These are phyloP conservation scores for Aspergillus heteromorphus DNA, from an alignment of 495 filamentous ascomycete species.

Conservation along the genomic window DNA sequence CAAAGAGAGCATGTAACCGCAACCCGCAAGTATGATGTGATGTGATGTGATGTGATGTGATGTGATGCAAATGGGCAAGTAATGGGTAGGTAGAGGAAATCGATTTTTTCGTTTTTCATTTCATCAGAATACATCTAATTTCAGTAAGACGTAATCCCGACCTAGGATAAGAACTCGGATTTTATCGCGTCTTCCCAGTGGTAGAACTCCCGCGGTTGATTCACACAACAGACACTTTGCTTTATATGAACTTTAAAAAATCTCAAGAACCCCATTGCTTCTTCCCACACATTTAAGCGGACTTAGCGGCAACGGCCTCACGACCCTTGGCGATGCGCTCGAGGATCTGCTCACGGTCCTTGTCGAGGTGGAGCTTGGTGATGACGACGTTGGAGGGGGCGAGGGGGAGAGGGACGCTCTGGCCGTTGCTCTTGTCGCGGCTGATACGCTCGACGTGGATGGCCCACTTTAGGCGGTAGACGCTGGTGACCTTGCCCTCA, in stretches of 20 bases:
- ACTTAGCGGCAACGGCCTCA: slow-evolving; percentile 47
- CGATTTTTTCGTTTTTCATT: background rate
- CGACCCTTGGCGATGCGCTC: slow-evolving; percentile 76
- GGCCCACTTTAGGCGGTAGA: slow-evolving; percentile 97
- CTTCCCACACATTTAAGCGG: slow-evolving; percentile 31
- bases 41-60: too few relatives aligned
- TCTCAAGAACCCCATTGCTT: too few relatives aligned
- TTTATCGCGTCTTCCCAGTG: background rate
- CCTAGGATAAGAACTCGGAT: background rate
- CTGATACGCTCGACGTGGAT: slow-evolving; percentile 89
- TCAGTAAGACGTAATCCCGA: background rate
- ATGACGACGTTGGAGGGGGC: slow-evolving; percentile 90
- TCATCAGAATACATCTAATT: background rate
- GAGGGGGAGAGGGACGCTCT: slow-evolving; percentile 82
- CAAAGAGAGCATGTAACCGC: too few relatives aligned
- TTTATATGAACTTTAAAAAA: slow-evolving; percentile 25
- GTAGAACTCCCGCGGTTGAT: background rate
- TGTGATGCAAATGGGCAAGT: too few relatives aligned
- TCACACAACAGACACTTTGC: background rate
- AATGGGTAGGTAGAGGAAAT: background rate
- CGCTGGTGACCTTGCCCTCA: slow-evolving; percentile 79
- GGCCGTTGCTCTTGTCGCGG: slow-evolving; percentile 91
- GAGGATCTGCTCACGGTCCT: slow-evolving; percentile 93
- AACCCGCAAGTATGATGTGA: too few relatives aligned
- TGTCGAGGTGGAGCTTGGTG: slow-evolving; percentile 96